Base-by-base conservation (phyloP, 2,329 filamentous ascomycete species). In the Magnaporthiopsis incrustans region DNA sequence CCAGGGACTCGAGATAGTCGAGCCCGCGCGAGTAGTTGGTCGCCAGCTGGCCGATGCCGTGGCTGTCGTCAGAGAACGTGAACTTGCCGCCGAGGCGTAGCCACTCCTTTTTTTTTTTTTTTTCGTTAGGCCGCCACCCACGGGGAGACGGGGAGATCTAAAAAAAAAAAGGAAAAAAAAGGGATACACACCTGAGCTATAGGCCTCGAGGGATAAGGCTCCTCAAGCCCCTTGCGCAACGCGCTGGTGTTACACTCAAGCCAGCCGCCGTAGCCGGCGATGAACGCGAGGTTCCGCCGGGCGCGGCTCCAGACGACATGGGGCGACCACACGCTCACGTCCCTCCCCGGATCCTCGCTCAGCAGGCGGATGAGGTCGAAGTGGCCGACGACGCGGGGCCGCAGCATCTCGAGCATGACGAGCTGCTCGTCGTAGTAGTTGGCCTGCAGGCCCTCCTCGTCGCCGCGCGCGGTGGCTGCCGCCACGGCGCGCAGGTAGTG, bases 31-130 rank as follows among this genome's bases (percentile, higher is more conserved):
- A 72, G 77, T 95, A 98, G 73, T 96, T 94, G 62, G 91, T 88
- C n/a, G 88, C 92, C 6, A 99, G 83, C 73, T 99, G 94, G 2
- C 85, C 89, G 65, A 92, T 84, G 56, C 91, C 91, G 78, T 99
- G 95, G 74, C 92, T 97, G 76, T 99, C 95, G 74, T 99, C 95
- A 8, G 91, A 97, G 70, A 99, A 82, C 63, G 92, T 96, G 76
- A 98, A 96, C 66, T 84, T 85, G 30, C 95, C 93, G 30, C 88
- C 88, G 70, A 91, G 81, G 10, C 76, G 77, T 63, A 92, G 72
- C 79, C 92, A 96, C 73, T 86, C 85, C 89, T 66, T 22, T 15
- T 14, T 38, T 14, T 38, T 33, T 33, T 33, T 30, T 30, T 30
- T 30, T 30, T n/a, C n/a, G n/a, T n/a, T n/a, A n/a, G n/a, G n/a